Evolutionary conservation across 2,329 filamentous ascomycete genomes (phyloP).

Genomic region (Colletotrichum sp.): DNA sequence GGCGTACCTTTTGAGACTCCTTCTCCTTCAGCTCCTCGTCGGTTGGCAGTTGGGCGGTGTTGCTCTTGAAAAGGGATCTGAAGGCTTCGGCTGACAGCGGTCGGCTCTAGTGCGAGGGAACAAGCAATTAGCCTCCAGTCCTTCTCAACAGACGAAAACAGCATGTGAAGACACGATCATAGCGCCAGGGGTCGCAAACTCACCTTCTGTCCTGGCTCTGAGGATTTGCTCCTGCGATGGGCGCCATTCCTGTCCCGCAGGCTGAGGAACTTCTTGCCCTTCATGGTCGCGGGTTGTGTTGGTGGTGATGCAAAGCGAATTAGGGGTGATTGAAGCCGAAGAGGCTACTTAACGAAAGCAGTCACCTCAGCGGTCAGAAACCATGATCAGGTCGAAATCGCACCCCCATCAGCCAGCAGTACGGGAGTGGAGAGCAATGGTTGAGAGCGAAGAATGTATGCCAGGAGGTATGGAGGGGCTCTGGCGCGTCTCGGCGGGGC

Average conservation of each 20-base stretch:
- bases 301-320: neutral
- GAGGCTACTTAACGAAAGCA: slow-evolving; percentile 10
- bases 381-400: slow-evolving; percentile 12
- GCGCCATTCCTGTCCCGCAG: slow-evolving; percentile 68
- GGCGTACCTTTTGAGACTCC: slow-evolving; percentile 42
- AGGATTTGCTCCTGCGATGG: slow-evolving; percentile 61
- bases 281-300: slow-evolving; percentile 46
- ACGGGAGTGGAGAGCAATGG: slow-evolving; percentile 14
- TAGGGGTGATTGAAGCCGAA: neutral
- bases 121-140: neutral
- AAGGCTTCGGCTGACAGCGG: slow-evolving; percentile 63
- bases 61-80: slow-evolving; percentile 68
- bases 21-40: slow-evolving; percentile 60
- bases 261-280: slow-evolving; percentile 71
- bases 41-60: slow-evolving; percentile 62
- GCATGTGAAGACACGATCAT: slow-evolving; percentile 4
- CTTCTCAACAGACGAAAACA: neutral
- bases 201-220: slow-evolving; percentile 60
- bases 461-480: slow-evolving; percentile 18
- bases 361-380: slow-evolving; percentile 11
- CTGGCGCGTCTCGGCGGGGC: slow-evolving; percentile 20
- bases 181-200: slow-evolving; percentile 16
- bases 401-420: slow-evolving; percentile 18
- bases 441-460: slow-evolving; percentile 12
- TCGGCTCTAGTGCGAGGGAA: slow-evolving; percentile 44